A percentile compares a stretch with the other conserved stretches of the same genome.
Conservation (phyloP, 106 monocot genomes). For the Hemerocallis citrina region DNA sequence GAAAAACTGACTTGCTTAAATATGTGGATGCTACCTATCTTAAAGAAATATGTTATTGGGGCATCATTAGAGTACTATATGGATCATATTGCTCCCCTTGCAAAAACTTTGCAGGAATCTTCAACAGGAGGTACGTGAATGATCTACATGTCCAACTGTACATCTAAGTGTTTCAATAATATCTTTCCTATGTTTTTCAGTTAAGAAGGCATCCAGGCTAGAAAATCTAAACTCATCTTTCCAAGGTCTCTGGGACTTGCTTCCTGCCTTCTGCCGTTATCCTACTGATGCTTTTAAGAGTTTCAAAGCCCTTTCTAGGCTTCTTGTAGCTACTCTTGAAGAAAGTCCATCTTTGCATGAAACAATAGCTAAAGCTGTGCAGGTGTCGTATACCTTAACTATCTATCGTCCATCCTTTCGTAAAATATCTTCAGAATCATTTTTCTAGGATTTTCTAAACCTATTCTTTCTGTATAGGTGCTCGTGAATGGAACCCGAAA, state of each 20-base stretch:
- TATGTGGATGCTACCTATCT: constrained; percentile 73
- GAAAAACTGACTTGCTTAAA: constrained; percentile 58
- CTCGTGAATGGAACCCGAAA: constrained; percentile 60
- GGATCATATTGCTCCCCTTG: constrained; percentile 58
- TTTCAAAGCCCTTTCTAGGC: constrained; percentile 43
- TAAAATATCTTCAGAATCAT: background rate
- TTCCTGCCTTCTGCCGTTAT: constrained; percentile 81
- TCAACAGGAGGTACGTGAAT: constrained; percentile 42
- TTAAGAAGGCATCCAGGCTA: constrained; percentile 17
- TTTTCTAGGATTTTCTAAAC: background rate
- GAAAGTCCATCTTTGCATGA: constrained; percentile 50
- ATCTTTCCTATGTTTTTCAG: constrained; percentile 25
- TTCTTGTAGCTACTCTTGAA: constrained; percentile 30
- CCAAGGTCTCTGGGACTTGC: constrained; percentile 61
- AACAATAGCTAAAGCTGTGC: constrained; percentile 40
- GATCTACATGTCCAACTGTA: background rate
- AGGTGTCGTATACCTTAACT: no score
- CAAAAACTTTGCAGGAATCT: constrained; percentile 24
- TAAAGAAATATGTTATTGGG: constrained; percentile 67
- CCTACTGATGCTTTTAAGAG: constrained; percentile 44
- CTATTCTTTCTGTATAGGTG: constrained; percentile 28
- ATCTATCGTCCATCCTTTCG: no score
- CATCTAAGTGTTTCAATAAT: constrained; percentile 1
- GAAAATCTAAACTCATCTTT: constrained; percentile 25
- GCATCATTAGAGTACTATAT: constrained; percentile 61